Evolutionary conservation across 2,329 filamentous ascomycete genomes (phyloP).

Genomic region (Coniochaeta hoffmannii): DNA sequence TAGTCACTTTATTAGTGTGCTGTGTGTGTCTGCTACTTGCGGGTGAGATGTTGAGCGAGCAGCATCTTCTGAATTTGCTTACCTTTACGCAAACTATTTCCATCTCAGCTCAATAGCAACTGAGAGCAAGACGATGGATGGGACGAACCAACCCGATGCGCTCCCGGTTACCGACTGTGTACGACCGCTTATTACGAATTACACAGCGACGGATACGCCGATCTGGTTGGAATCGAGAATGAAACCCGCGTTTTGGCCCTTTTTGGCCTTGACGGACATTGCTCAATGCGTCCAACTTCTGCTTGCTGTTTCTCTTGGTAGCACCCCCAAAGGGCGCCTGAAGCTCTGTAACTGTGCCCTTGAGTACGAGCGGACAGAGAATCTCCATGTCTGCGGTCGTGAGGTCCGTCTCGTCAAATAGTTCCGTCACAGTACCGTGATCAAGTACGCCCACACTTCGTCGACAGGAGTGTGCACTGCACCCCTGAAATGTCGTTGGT

Average conservation of each 20-base stretch:
- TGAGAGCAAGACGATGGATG: neutral
- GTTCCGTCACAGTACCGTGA: neutral
- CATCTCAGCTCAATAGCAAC: neutral
- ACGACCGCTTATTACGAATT: neutral
- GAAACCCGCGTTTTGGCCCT: neutral
- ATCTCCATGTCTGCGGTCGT: neutral
- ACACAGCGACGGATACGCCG: too few species aligned
- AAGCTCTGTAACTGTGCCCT: neutral
- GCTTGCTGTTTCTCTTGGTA: neutral
- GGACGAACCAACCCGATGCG: neutral
- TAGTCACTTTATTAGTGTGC: neutral
- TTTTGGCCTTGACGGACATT: neutral
- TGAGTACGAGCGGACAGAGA: neutral
- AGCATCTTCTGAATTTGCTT: neutral
- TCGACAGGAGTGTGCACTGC: neutral
- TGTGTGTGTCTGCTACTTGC: neutral
- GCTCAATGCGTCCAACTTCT: neutral
- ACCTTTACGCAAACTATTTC: neutral
- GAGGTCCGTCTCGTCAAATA: neutral
- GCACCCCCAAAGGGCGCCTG: neutral
- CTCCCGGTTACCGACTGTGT: neutral
- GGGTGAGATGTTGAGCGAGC: neutral
- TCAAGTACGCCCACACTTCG: neutral
- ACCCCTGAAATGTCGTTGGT: slow-evolving; percentile 1
- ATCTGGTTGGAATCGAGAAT: neutral